phyloP scores from a whole-genome alignment of 2,329 filamentous ascomycete species.

The Cladophialophora bantiana region DNA sequence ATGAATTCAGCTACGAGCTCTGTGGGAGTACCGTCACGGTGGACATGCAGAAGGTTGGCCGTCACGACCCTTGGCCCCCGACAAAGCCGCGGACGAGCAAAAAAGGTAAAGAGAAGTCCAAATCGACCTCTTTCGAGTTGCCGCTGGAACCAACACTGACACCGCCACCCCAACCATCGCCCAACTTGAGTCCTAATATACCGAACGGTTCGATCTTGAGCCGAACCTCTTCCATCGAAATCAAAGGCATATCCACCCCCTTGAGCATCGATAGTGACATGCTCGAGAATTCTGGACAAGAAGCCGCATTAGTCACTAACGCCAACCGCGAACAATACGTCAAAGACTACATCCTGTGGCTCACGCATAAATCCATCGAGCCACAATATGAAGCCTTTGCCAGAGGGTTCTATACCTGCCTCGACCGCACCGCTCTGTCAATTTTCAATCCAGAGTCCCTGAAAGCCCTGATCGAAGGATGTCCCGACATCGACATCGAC shows the following conservation, averaged over 20 bases:
- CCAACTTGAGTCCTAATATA: constrained; percentile 19
- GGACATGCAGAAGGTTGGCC: constrained; percentile 59
- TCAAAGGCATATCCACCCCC: constrained; percentile 32
- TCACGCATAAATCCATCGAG: constrained; percentile 77
- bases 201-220: constrained; percentile 23
- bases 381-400: constrained; percentile 83
- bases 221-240: constrained; percentile 30
- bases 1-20: constrained; percentile 77
- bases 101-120: constrained; percentile 38
- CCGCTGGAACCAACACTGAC: constrained; percentile 28
- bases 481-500: constrained; percentile 77
- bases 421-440: constrained; percentile 72
- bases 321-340: constrained; percentile 80
- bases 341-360: constrained; percentile 81
- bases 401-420: constrained; percentile 77
- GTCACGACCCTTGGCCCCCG: constrained; percentile 27
- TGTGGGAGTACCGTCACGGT: constrained; percentile 63
- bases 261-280: constrained; percentile 34
- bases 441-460: constrained; percentile 76
- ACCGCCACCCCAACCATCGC: constrained; percentile 29
- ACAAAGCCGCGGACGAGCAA: constrained; percentile 12
- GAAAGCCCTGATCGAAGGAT: constrained; percentile 81
- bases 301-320: constrained; percentile 78
- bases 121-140: constrained; percentile 38
- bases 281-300: constrained; percentile 40